Base-by-base conservation (phyloP, 1,284 basidiomycete species). In the Irpex sp. region DNA sequence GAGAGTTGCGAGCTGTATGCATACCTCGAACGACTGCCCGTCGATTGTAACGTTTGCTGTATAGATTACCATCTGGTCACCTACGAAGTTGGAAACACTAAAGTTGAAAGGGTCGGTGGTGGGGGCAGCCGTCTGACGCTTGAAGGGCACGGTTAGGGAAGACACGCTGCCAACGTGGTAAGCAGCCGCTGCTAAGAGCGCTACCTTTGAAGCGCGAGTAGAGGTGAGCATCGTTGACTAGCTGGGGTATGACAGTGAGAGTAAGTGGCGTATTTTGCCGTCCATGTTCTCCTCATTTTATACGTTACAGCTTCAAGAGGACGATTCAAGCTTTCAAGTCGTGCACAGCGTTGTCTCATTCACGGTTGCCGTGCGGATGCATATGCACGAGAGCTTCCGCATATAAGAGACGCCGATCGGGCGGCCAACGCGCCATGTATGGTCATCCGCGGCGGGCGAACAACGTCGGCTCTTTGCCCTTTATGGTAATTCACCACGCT, bases 1-100 rank as follows among this genome's bases (percentile, higher is more conserved):
- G 40, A 13, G n/a, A 13, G 9, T 52, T 17, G 49, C 49, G 17
- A 9, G 13, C 13, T 9, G 13, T 52, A 15, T 15, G 9, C 49
- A 13, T 58, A 64, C 64, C 58, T 65, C 64, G 52, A 57, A 65
- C n/a, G 51, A 34, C 21, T 60, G 61, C 19, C 61, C 64, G 40
- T 57, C 64, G 21, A 65, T n/a, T 15, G 58, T 60, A 9, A 65
- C 37, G 52, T 62, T 65, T 8, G 61, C 64, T 15, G 62, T 60
- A 31, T 65, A 65, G 11, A 65, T 60, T 37, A 65, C 56, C 34
- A 56, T 6, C 8, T 21, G 37, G 49, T 64, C 59, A 4, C 63
- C 63, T 15, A 17, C 36, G n/a, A 61, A 54, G 37, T 65, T 51
- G 38, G 62, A 57, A 31, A 60, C 61, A 36, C 55, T 51, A 49